Percentiles rank a stretch among this genome's conserved stretches.
Conservation (phyloP, 306 rosid genomes). For the Calophaca sinica region DNA sequence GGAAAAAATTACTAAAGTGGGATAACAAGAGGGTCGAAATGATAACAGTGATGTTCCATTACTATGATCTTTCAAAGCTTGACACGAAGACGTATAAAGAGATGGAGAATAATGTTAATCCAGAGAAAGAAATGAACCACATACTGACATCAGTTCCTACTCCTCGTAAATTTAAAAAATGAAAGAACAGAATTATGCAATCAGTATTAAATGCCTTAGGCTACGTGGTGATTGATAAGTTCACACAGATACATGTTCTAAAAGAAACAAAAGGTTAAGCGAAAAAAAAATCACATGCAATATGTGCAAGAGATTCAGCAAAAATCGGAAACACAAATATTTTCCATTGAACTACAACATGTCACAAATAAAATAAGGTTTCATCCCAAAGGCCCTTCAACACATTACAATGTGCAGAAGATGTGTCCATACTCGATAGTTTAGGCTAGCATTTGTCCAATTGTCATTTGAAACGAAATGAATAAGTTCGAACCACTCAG, state of each 20-base stretch:
- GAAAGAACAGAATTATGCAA: no score
- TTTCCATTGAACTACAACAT: no score
- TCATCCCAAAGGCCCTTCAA: slow-evolving; percentile 13
- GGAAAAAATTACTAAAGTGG: background rate
- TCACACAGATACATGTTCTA: no score
- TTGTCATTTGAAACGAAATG: slow-evolving; percentile 17
- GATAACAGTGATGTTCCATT: slow-evolving; percentile 11
- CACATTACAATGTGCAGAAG: background rate
- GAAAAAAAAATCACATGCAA: no score
- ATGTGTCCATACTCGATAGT: background rate
- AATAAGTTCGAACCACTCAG: slow-evolving; percentile 24
- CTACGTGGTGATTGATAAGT: no score
- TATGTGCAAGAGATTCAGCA: no score
- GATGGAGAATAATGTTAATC: slow-evolving; percentile 12
- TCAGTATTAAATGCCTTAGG: no score
- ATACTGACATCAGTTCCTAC: no score
- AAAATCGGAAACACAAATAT: no score
- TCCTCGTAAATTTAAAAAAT: no score
- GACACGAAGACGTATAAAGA: background rate
- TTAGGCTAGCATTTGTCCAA: slow-evolving; percentile 14
- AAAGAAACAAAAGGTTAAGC: no score
- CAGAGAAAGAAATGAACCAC: background rate
- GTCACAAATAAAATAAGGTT: slow-evolving; percentile 5
- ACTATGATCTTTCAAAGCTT: slow-evolving; percentile 7
- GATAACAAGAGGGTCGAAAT: slow-evolving; percentile 23